Percentiles rank a stretch among this genome's conserved stretches.
Conservation (phyloP, 164 flowering plant genomes). For the Hamamelis virginiana region DNA sequence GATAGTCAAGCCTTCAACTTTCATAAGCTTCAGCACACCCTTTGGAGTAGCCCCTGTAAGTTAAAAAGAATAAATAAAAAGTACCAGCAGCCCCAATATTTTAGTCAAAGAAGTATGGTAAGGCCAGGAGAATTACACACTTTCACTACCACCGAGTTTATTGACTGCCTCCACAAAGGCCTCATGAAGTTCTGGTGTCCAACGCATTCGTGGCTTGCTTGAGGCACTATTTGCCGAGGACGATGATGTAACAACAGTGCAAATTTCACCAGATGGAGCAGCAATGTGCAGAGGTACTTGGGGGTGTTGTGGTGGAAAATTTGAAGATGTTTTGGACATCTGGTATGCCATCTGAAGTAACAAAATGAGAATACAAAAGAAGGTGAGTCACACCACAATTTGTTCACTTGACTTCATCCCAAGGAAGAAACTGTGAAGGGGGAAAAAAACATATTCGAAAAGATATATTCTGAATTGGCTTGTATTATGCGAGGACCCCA, state of each 20-base stretch:
- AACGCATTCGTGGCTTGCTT: constrained; percentile 89
- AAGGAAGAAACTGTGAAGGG: neutral
- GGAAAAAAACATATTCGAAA: neutral
- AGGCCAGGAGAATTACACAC: constrained; percentile 37
- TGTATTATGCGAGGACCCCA: constrained; percentile 2
- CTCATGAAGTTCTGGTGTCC: constrained; percentile 99
- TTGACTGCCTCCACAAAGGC: constrained; percentile 91
- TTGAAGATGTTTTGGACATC: constrained; percentile 34
- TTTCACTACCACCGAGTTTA: constrained; percentile 96
- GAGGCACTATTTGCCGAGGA: constrained; percentile 50
- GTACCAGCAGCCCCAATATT: constrained; percentile 1
- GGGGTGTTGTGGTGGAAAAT: constrained; percentile 36
- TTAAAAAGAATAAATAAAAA: constrained; percentile 1
- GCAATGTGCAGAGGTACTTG: constrained; percentile 51
- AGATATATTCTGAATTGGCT: no score
- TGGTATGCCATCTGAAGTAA: constrained; percentile 41
- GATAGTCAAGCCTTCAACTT: neutral
- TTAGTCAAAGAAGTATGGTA: neutral
- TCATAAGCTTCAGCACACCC: constrained; percentile 1
- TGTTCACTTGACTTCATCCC: neutral
- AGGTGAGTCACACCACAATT: neutral
- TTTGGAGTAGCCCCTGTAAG: neutral
- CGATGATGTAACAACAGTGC: constrained; percentile 33
- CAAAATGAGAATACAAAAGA: constrained; percentile 8
- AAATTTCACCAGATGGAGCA: constrained; percentile 49